Conservation (phyloP, 1,284 basidiomycete species). For the Lentinula novae-zelandiae region DNA sequence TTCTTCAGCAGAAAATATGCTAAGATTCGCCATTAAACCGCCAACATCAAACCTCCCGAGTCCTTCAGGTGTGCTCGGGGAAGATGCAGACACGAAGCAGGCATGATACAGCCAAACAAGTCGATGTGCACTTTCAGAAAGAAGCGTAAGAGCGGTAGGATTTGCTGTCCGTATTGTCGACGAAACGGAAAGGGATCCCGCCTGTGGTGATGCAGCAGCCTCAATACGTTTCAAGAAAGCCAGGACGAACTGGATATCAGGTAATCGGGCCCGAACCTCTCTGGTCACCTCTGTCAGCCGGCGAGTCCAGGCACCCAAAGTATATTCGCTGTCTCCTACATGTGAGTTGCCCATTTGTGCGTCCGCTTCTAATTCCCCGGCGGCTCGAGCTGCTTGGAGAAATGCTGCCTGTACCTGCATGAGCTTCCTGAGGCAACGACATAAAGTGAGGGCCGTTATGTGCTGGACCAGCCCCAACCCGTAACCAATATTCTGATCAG, state of each 20-base stretch:
- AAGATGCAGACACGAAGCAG: slow-evolving; percentile 36
- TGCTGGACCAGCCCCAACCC: slow-evolving; percentile 70
- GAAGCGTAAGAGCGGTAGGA: slow-evolving; percentile 46
- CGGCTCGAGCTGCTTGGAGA: slow-evolving; percentile 41
- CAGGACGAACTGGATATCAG: slow-evolving; percentile 81
- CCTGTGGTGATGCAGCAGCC: background rate
- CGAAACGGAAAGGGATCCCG: slow-evolving; percentile 5
- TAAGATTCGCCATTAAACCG: background rate
- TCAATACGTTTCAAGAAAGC: slow-evolving; percentile 63
- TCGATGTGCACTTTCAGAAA: slow-evolving; percentile 77
- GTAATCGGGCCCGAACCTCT: slow-evolving; percentile 75
- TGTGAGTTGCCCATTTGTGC: background rate
- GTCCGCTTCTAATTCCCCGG: slow-evolving; percentile 56
- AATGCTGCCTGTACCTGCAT: slow-evolving; percentile 52
- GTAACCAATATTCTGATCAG: background rate
- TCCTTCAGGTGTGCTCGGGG: slow-evolving; percentile 47
- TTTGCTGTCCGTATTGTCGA: slow-evolving; percentile 23
- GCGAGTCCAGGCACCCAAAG: slow-evolving; percentile 67
- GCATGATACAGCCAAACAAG: slow-evolving; percentile 83
- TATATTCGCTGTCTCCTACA: background rate
- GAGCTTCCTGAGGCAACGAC: slow-evolving; percentile 72
- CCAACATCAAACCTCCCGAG: slow-evolving; percentile 84
- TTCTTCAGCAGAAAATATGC: background rate
- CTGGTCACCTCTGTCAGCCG: slow-evolving; percentile 63
- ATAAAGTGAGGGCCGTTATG: slow-evolving; percentile 71